phyloP scores from a whole-genome alignment of 768 basidiomycete species.

The Rhodotorula diobovata region DNA sequence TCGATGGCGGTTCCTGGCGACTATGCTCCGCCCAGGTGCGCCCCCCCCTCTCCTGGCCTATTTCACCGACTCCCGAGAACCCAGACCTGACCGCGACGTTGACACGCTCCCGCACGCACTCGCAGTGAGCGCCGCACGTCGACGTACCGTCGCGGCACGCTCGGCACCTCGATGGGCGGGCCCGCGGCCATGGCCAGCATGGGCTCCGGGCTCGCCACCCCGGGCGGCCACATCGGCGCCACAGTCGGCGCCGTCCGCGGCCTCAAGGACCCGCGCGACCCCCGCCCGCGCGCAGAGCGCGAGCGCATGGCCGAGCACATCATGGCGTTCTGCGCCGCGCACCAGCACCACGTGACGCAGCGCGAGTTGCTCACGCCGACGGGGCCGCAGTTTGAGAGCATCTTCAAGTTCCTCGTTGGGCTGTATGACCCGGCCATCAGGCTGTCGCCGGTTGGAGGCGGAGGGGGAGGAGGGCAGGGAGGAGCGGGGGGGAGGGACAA shows the following conservation, averaged over 20 bases:
- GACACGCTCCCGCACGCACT: neutral
- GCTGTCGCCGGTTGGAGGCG: slow-evolving; percentile 45
- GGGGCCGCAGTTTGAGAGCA: slow-evolving; percentile 75
- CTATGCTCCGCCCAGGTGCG: slow-evolving; percentile 26
- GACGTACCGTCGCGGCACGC: slow-evolving; percentile 30
- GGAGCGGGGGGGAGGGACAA: slow-evolving; percentile 48
- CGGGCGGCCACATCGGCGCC: slow-evolving; percentile 17
- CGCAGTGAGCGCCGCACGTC: slow-evolving; percentile 34
- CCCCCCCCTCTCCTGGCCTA: neutral
- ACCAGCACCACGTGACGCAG: slow-evolving; percentile 46
- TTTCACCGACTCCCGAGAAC: too few relatives aligned
- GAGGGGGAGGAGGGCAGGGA: slow-evolving; percentile 43
- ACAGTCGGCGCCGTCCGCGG: neutral
- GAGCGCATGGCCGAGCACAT: slow-evolving; percentile 35
- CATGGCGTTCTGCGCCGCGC: slow-evolving; percentile 32
- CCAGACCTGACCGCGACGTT: neutral
- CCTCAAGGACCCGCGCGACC: slow-evolving; percentile 23
- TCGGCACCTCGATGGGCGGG: slow-evolving; percentile 3
- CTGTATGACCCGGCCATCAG: slow-evolving; percentile 59
- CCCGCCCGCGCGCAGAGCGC: slow-evolving; percentile 3
- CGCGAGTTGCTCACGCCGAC: slow-evolving; percentile 71
- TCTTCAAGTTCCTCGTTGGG: slow-evolving; percentile 72
- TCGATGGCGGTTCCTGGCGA: slow-evolving; percentile 17
- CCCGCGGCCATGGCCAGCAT: neutral
- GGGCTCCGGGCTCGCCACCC: slow-evolving; percentile 1